Conservation (phyloP, 306 rosid species). For the Begonia masoniana region DNA sequence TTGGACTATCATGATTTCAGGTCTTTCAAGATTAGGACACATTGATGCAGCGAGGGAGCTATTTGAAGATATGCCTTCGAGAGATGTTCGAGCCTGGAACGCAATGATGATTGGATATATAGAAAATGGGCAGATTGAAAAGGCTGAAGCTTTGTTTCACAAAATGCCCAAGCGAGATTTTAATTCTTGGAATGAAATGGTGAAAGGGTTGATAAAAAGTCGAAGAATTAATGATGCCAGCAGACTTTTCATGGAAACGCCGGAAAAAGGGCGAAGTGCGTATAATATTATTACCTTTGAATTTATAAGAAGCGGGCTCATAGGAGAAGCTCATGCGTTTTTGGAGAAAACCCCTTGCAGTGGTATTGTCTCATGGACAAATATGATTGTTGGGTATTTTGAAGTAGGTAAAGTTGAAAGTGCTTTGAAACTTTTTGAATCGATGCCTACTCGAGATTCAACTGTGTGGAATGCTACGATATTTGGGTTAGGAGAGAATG, state of each 20-base stretch:
- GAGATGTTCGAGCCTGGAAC: slow-evolving; percentile 38
- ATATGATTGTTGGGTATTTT: slow-evolving; percentile 38
- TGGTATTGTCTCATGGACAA: slow-evolving; percentile 36
- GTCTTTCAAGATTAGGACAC: slow-evolving; percentile 19
- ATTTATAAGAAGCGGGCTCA: slow-evolving; percentile 21
- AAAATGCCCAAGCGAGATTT: slow-evolving; percentile 29
- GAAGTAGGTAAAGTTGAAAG: slow-evolving; percentile 21
- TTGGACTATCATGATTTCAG: slow-evolving; percentile 42
- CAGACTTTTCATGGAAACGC: slow-evolving; percentile 33
- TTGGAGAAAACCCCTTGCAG: slow-evolving; percentile 26
- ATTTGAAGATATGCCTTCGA: slow-evolving; percentile 29
- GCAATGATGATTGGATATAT: slow-evolving; percentile 29
- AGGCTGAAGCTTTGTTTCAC: slow-evolving; percentile 25
- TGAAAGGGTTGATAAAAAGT: slow-evolving; percentile 23
- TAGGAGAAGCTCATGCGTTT: slow-evolving; percentile 30
- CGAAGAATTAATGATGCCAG: slow-evolving; percentile 26
- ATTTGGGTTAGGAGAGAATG: slow-evolving; percentile 39
- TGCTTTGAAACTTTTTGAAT: slow-evolving; percentile 22
- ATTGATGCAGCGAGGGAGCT: slow-evolving; percentile 22
- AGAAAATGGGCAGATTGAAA: slow-evolving; percentile 19
- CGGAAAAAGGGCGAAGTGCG: slow-evolving; percentile 27
- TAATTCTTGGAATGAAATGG: slow-evolving; percentile 28
- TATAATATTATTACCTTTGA: slow-evolving; percentile 32
- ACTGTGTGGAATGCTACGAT: slow-evolving; percentile 36
- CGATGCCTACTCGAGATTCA: slow-evolving; percentile 23